Evolutionary conservation across 139 green algal species (phyloP).

Genomic region (Chlamydomonas applanata): DNA sequence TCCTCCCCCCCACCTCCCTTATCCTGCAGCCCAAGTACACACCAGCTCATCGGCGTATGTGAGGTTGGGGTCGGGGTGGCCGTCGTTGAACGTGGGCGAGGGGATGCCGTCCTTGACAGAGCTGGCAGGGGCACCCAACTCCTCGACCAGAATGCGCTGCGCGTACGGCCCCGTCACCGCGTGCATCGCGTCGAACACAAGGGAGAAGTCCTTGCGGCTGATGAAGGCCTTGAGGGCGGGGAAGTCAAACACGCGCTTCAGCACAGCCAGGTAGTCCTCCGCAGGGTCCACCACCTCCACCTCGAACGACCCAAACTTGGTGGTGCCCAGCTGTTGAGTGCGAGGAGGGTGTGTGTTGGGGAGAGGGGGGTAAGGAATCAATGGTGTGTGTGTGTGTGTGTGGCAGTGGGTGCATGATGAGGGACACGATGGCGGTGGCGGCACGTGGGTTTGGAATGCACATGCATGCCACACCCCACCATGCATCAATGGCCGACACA

Average conservation of each 20-base stretch:
- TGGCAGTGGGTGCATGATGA: too few relatives aligned
- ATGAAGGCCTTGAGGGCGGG: slow-evolving; percentile 82
- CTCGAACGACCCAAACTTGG: slow-evolving; percentile 86
- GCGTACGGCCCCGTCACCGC: slow-evolving; percentile 97
- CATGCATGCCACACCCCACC: too few relatives aligned
- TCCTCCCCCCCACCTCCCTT: background rate
- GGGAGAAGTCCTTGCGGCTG: slow-evolving; percentile 80
- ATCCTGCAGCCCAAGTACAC: slow-evolving; percentile 2
- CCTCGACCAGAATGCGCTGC: slow-evolving; percentile 84
- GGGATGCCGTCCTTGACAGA: slow-evolving; percentile 53
- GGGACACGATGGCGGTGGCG: too few relatives aligned
- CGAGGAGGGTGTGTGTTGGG: background rate
- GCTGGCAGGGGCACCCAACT: slow-evolving; percentile 63
- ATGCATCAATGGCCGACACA: too few relatives aligned
- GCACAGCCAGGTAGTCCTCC: slow-evolving; percentile 87
- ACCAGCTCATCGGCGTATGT: slow-evolving; percentile 98
- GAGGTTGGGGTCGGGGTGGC: slow-evolving; percentile 98
- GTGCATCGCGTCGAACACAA: slow-evolving; percentile 96
- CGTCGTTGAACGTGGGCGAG: slow-evolving; percentile 90
- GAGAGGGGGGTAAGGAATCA: background rate
- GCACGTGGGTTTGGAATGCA: too few relatives aligned
- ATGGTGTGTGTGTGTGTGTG: too few relatives aligned
- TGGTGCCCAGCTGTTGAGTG: slow-evolving; percentile 42
- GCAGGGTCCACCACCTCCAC: slow-evolving; percentile 95
- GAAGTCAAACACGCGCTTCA: slow-evolving; percentile 95